phyloP scores from a whole-genome alignment of 2,329 filamentous ascomycete species.

The Colletotrichum orchidophilum region DNA sequence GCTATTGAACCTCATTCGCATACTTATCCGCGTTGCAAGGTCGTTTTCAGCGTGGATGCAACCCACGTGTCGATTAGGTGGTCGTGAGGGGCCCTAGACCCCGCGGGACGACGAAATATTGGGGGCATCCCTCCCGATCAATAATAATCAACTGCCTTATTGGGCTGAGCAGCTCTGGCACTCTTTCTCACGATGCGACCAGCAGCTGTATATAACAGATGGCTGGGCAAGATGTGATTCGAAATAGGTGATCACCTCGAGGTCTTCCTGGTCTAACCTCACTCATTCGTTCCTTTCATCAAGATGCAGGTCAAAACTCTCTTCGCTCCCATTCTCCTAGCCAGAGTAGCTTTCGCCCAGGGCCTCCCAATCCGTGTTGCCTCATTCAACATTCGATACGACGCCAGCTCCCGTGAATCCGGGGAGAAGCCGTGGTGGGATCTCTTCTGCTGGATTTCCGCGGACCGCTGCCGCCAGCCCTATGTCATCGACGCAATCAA shows the following conservation, averaged over 20 bases:
- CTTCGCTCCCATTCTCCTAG: conserved; percentile 7
- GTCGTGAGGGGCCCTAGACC: background rate
- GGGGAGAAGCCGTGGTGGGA: conserved; percentile 69
- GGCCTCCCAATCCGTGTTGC: conserved; percentile 61
- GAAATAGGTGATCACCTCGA: background rate
- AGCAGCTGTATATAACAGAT: background rate
- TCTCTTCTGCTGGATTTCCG: conserved; percentile 16
- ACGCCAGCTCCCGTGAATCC: conserved; percentile 57
- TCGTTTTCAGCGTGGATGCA: background rate
- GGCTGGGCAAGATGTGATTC: background rate
- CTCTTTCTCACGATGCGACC: background rate
- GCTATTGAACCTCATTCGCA: background rate
- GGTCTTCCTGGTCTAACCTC: background rate
- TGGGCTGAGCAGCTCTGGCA: background rate
- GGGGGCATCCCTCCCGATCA: background rate
- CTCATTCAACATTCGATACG: conserved; percentile 75
- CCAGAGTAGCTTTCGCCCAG: conserved; percentile 13
- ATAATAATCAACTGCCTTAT: conserved; percentile 15
- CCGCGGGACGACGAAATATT: background rate
- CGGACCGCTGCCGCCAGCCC: conserved; percentile 56
- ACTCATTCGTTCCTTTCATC: background rate
- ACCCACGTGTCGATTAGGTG: conserved; percentile 4
- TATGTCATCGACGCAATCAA: conserved; percentile 65
- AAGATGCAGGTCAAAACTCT: conserved; percentile 27
- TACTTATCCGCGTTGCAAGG: background rate